Conservation (phyloP, 2,329 filamentous ascomycete species). For the Diaporthe ilicicola region DNA sequence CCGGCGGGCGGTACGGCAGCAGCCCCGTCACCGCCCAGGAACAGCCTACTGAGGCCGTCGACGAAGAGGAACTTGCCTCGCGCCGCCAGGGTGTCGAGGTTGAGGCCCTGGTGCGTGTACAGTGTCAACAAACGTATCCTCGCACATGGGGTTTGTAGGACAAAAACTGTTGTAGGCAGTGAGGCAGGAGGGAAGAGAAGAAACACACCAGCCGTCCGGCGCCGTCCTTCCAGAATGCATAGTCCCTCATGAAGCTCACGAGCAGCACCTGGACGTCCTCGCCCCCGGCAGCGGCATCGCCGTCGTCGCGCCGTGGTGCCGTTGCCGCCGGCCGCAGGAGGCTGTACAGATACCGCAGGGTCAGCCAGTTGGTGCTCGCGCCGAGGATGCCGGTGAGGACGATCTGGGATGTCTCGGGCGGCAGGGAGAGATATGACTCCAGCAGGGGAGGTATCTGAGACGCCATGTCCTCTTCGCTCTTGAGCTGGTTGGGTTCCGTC, state of each 20-base stretch:
- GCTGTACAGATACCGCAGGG: conserved; percentile 64
- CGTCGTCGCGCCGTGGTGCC: conserved; percentile 16
- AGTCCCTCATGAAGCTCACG: conserved; percentile 84
- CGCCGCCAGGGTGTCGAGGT: conserved; percentile 68
- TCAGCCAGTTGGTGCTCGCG: conserved; percentile 72
- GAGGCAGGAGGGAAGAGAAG: neutral
- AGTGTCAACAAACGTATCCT: neutral
- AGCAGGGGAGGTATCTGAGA: conserved; percentile 66
- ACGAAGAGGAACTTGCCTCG: conserved; percentile 75
- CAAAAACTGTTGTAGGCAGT: neutral
- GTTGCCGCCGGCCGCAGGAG: conserved; percentile 44
- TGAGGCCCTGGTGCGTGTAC: conserved; percentile 64
- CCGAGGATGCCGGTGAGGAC: conserved; percentile 75
- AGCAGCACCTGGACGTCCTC: conserved; percentile 69
- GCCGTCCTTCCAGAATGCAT: conserved; percentile 80
- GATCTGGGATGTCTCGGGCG: conserved; percentile 65
- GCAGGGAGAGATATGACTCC: conserved; percentile 69
- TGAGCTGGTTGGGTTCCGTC: neutral
- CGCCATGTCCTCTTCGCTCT: conserved; percentile 12
- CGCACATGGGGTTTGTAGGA: neutral
- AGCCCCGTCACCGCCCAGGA: conserved; percentile 38
- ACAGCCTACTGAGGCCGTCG: conserved; percentile 75
- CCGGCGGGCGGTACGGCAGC: conserved; percentile 34
- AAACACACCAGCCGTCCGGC: conserved; percentile 69
- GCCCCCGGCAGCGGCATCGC: conserved; percentile 37